Conservation (phyloP, 1,284 basidiomycete genomes). For the Flammula alnicola region DNA sequence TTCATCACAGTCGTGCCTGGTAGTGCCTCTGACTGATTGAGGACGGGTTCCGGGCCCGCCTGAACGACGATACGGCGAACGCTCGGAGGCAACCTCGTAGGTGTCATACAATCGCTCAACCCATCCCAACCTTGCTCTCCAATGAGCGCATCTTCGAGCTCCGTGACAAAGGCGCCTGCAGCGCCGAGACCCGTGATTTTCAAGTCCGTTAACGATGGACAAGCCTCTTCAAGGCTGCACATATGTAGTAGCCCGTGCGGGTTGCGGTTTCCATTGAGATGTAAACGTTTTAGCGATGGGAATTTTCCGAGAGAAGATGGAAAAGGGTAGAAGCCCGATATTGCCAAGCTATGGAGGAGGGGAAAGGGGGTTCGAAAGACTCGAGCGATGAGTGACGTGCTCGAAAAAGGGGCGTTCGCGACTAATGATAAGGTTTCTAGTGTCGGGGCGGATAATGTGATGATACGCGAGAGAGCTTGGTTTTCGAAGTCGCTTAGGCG, state of each 20-base stretch:
- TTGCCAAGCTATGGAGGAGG: constrained; percentile 38
- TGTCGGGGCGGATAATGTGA: constrained; percentile 45
- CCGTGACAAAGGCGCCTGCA: constrained; percentile 42
- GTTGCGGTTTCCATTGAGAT: constrained; percentile 53
- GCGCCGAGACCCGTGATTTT: constrained; percentile 45
- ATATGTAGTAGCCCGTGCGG: constrained; percentile 49
- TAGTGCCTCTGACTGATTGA: not conserved
- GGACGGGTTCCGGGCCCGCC: constrained; percentile 24
- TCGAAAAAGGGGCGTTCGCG: constrained; percentile 37
- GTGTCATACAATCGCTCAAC: constrained; percentile 18
- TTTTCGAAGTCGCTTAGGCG: constrained; percentile 3
- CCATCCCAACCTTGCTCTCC: not conserved
- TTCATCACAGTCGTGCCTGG: constrained; percentile 20
- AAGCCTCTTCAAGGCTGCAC: constrained; percentile 41
- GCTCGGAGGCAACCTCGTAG: constrained; percentile 26
- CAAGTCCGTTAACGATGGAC: constrained; percentile 45
- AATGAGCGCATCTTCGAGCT: constrained; percentile 36
- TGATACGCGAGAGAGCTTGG: constrained; percentile 33
- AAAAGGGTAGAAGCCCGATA: constrained; percentile 55
- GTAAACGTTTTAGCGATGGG: constrained; percentile 47
- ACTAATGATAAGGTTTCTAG: constrained; percentile 47
- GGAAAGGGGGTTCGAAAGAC: constrained; percentile 46
- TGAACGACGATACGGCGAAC: constrained; percentile 27
- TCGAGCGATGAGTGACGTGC: constrained; percentile 41
- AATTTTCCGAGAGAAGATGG: constrained; percentile 41